phyloP scores from a whole-genome alignment of 164 flowering plant species.

The grape (Vitis vinifera) region ASM3070453v1 NC_081819.1:18962501-18963000 shows the following conservation, averaged over 20 bases:
- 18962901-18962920: conserved; percentile 80
- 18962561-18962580: not conserved
- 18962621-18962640: conserved; percentile 14
- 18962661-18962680: conserved; percentile 59
- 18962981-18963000: conserved; percentile 91
- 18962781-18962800: conserved; percentile 58
- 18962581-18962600: conserved; percentile 16
- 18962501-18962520: not conserved
- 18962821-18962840: conserved; percentile 58
- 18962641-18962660: conserved; percentile 56
- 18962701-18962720: conserved; percentile 63
- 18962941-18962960: conserved; percentile 75
- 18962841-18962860: conserved; percentile 76
- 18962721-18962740: conserved; percentile 85
- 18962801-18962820: conserved; percentile 63
- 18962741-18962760: conserved; percentile 81
- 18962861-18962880: conserved; percentile 77
- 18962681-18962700: conserved; percentile 60
- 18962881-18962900: conserved; percentile 71
- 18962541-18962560: conserved; percentile 2
- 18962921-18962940: conserved; percentile 85
- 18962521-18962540: not conserved
- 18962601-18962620: conserved; percentile 13
- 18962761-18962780: conserved; percentile 62
- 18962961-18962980: conserved; percentile 83